Percentiles rank a stretch among this genome's conserved stretches.
phyloP scores from a whole-genome alignment of 2,329 filamentous ascomycete genomes.

The Madurella mycetomatis region DNA sequence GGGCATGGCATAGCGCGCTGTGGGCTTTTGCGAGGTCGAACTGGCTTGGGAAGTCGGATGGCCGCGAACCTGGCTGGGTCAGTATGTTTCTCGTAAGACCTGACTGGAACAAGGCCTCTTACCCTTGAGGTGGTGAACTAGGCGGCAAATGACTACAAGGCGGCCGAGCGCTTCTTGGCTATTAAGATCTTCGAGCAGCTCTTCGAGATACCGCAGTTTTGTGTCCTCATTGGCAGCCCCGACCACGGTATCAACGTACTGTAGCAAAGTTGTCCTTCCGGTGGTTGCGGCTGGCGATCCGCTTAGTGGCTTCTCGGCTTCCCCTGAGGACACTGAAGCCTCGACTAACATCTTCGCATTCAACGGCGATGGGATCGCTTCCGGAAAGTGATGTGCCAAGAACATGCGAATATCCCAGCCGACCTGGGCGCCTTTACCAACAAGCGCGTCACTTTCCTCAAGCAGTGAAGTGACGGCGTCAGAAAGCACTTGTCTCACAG shows the following conservation, averaged over 20 bases:
- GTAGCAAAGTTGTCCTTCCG: conserved; percentile 28
- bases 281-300: conserved; percentile 26
- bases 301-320: background rate
- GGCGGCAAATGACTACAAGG: conserved; percentile 41
- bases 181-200: conserved; percentile 32
- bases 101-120: conserved; percentile 14
- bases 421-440: conserved; percentile 18
- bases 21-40: conserved; percentile 41
- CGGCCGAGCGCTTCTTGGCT: conserved; percentile 36
- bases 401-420: conserved; percentile 47
- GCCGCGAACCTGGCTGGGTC: conserved; percentile 8
- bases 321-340: conserved; percentile 1
- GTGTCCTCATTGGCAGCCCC: conserved; percentile 21
- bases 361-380: conserved; percentile 30
- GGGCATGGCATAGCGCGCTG: conserved; percentile 35
- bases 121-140: conserved; percentile 40
- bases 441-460: conserved; percentile 21
- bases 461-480: conserved; percentile 14
- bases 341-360: conserved; percentile 32
- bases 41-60: conserved; percentile 6
- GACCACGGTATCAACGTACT: conserved; percentile 29
- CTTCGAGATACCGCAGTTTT: conserved; percentile 38
- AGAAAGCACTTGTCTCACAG: conserved; percentile 12
- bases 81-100: background rate
- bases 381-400: conserved; percentile 36